phyloP scores from a whole-genome alignment of 352 stramenopile genomes.

The Phytophthora pinifolia region DNA sequence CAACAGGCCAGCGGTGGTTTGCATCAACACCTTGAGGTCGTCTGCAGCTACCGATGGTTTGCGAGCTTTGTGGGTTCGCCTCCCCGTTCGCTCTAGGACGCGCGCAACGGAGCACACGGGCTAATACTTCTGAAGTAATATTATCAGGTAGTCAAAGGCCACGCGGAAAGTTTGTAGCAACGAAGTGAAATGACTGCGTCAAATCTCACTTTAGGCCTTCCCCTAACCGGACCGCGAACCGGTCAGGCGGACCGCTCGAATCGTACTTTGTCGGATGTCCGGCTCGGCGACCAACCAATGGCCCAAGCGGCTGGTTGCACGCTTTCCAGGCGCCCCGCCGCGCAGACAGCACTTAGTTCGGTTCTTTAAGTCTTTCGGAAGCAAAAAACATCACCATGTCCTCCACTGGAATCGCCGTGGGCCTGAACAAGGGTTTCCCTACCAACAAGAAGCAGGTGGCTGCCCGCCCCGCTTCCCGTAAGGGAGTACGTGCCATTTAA shows the following conservation, averaged over 20 bases:
- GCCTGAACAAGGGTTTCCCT: constrained; percentile 92
- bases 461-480: constrained; percentile 79
- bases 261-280: constrained; percentile 24
- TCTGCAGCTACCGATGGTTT: no score
- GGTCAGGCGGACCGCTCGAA: constrained; percentile 24
- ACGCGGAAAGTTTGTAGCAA: no score
- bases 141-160: no score
- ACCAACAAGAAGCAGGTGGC: constrained; percentile 92
- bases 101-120: no score
- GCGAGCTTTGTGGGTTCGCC: no score
- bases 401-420: constrained; percentile 91
- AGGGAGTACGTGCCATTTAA: constrained; percentile 82
- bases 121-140: no score
- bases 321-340: constrained; percentile 2
- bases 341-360: constrained; percentile 49
- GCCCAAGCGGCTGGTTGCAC: constrained; percentile 17
- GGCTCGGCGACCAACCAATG: constrained; percentile 36
- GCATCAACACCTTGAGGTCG: no score
- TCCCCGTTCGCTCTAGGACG: no score
- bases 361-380: constrained; percentile 89
- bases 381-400: constrained; percentile 84
- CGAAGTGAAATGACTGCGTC: no score
- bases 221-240: constrained; percentile 16
- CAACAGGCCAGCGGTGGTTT: no score
- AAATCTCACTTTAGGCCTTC: not conserved